Conservation (phyloP, 805 yeast species). For the Priceomyces melissophilus region DNA sequence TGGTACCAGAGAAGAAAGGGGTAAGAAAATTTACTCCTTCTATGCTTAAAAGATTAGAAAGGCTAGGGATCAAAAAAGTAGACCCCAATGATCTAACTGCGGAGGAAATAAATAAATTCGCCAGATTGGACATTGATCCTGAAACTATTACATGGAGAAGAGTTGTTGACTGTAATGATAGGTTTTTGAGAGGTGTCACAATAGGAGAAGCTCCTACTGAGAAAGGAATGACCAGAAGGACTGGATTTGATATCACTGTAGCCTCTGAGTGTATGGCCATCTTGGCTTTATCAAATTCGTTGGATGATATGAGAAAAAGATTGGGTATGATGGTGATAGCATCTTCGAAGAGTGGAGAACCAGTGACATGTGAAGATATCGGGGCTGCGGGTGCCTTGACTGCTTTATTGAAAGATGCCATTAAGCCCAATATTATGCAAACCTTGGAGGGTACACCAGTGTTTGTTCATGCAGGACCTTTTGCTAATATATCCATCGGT, state of each 20-base stretch:
- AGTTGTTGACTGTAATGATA: slow-evolving; percentile 81
- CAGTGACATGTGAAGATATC: slow-evolving; percentile 78
- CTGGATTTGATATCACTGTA: slow-evolving; percentile 82
- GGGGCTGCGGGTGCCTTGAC: slow-evolving; percentile 87
- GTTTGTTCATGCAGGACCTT: slow-evolving; percentile 85
- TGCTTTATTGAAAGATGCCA: slow-evolving; percentile 75
- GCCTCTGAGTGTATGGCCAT: slow-evolving; percentile 88
- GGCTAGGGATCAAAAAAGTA: slow-evolving; percentile 66
- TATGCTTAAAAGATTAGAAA: slow-evolving; percentile 63
- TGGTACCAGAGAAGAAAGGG: slow-evolving; percentile 75
- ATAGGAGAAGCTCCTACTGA: slow-evolving; percentile 82
- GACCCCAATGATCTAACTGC: slow-evolving; percentile 69
- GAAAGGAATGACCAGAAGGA: slow-evolving; percentile 64
- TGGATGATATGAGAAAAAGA: slow-evolving; percentile 69
- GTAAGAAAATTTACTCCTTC: slow-evolving; percentile 62
- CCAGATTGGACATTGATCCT: slow-evolving; percentile 72
- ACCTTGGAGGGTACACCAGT: slow-evolving; percentile 87
- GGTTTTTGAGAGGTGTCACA: slow-evolving; percentile 74
- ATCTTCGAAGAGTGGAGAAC: slow-evolving; percentile 62
- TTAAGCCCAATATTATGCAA: slow-evolving; percentile 84
- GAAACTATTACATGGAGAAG: slow-evolving; percentile 78
- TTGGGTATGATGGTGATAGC: slow-evolving; percentile 77
- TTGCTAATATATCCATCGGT: slow-evolving; percentile 84
- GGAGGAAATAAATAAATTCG: slow-evolving; percentile 64
- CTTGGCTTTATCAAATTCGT: slow-evolving; percentile 66